phyloP scores from a whole-genome alignment of 495 filamentous ascomycete species.

The Chaetomidium leptoderma region DNA sequence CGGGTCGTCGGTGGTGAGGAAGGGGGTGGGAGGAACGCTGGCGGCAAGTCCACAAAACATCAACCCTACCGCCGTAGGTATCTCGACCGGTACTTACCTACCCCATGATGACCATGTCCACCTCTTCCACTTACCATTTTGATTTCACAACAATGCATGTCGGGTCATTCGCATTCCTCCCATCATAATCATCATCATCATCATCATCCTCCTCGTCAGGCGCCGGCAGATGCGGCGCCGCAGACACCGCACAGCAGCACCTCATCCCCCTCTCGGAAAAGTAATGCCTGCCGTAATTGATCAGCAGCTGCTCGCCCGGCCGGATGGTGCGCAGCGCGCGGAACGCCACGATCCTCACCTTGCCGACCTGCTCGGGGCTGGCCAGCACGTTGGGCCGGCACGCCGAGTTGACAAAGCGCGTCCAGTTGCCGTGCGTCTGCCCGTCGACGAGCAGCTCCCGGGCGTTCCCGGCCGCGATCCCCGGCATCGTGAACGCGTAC shows the following conservation, averaged over 20 bases:
- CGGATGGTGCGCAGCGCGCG: background rate
- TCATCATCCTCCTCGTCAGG: background rate
- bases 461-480: background rate
- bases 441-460: conserved; percentile 12
- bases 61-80: too few species aligned
- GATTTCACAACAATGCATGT: too few species aligned
- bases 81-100: too few species aligned
- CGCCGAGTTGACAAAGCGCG: conserved; percentile 26
- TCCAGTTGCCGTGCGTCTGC: conserved; percentile 25
- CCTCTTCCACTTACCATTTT: too few species aligned
- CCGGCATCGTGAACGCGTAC: background rate
- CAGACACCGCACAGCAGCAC: background rate
- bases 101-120: too few species aligned
- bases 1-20: too few species aligned
- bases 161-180: too few species aligned
- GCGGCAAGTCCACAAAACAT: too few species aligned
- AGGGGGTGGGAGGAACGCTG: too few species aligned
- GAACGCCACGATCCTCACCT: conserved; percentile 18
- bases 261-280: conserved; percentile 12
- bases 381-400: conserved; percentile 21
- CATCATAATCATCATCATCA: too few species aligned
- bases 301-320: conserved; percentile 17
- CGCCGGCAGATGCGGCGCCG: background rate
- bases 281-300: conserved; percentile 23
- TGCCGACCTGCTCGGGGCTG: conserved; percentile 2